These are phyloP conservation scores for Nakazawaea wickerhamii DNA, from an alignment of 805 yeast genomes.

Conservation along the genomic window DNA sequence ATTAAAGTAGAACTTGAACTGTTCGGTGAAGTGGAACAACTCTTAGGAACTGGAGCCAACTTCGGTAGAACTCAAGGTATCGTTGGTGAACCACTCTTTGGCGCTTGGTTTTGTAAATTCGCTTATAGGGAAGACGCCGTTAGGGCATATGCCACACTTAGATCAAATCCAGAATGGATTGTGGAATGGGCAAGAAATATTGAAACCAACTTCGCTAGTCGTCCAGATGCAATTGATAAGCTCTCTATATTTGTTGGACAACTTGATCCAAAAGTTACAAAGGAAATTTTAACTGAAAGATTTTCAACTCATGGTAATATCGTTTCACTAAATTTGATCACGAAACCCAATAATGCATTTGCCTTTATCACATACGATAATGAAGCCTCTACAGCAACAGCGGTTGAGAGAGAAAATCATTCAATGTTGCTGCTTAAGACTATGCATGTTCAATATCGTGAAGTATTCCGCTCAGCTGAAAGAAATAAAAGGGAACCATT, in stretches of 20 bases:
- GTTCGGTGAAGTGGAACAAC: constrained; percentile 75
- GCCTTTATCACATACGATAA: constrained; percentile 66
- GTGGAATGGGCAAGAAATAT: constrained; percentile 88
- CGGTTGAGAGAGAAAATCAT: constrained; percentile 83
- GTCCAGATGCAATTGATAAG: constrained; percentile 53
- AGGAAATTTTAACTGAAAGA: constrained; percentile 49
- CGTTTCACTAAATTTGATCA: constrained; percentile 47
- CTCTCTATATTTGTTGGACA: constrained; percentile 78
- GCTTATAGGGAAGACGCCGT: constrained; percentile 85
- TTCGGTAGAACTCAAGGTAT: constrained; percentile 1
- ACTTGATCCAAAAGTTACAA: constrained; percentile 48
- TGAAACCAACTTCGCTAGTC: constrained; percentile 31
- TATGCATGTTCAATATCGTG: constrained; percentile 82
- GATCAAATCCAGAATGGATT: constrained; percentile 46
- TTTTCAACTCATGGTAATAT: constrained; percentile 68
- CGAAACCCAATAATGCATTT: constrained; percentile 49
- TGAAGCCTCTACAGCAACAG: constrained; percentile 77
- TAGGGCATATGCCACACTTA: constrained; percentile 68
- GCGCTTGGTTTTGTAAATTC: constrained; percentile 71
- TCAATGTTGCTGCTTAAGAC: constrained; percentile 66
- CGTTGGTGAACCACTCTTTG: constrained; percentile 10
- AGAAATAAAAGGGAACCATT: constrained; percentile 19
- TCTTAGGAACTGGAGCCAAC: constrained; percentile 35
- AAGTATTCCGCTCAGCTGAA: constrained; percentile 35
- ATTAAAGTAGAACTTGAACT: constrained; percentile 35